Evolutionary conservation across 441 rosid genomes (phyloP).

Genomic region (Erodium texanum): DNA sequence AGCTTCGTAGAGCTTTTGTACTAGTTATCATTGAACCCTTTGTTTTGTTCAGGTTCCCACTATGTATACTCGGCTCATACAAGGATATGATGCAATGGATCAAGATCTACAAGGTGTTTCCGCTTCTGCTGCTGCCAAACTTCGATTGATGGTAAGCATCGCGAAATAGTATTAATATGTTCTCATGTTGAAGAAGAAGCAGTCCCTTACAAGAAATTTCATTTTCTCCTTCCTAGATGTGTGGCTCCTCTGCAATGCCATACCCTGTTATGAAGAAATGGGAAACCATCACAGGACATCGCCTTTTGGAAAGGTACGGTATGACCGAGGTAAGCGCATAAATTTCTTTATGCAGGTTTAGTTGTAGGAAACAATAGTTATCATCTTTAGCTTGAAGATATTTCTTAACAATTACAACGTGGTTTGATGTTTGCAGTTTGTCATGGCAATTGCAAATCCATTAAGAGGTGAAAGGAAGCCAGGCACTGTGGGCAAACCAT

Average conservation of each 20-base stretch:
- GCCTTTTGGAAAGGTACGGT: slow-evolving; percentile 94
- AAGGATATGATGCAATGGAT: slow-evolving; percentile 94
- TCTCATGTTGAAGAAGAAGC: slow-evolving; percentile 10
- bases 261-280: slow-evolving; percentile 84
- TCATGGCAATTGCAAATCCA: slow-evolving; percentile 94
- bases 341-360: slow-evolving; percentile 1
- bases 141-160: slow-evolving; percentile 73
- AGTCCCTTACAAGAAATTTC: slow-evolving; percentile 4
- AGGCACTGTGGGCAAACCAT: slow-evolving; percentile 94
- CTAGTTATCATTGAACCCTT: slow-evolving; percentile 1
- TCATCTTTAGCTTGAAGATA: slow-evolving; percentile 1
- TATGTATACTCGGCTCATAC: slow-evolving; percentile 85
- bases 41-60: slow-evolving; percentile 63
- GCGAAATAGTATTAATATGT: not conserved
- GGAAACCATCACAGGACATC: slow-evolving; percentile 91
- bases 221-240: slow-evolving; percentile 49
- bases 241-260: slow-evolving; percentile 96
- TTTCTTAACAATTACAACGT: slow-evolving; percentile 7
- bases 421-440: slow-evolving; percentile 44
- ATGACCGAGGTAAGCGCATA: slow-evolving; percentile 73
- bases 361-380: slow-evolving; percentile 12
- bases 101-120: slow-evolving; percentile 50
- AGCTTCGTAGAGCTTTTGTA: slow-evolving; percentile 12
- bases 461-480: slow-evolving; percentile 64
- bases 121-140: slow-evolving; percentile 62